Percentiles rank a stretch among this genome's conserved stretches.
Evolutionary conservation across 2,329 filamentous ascomycete genomes (phyloP).

Genomic region (Meredithiella fracta): DNA sequence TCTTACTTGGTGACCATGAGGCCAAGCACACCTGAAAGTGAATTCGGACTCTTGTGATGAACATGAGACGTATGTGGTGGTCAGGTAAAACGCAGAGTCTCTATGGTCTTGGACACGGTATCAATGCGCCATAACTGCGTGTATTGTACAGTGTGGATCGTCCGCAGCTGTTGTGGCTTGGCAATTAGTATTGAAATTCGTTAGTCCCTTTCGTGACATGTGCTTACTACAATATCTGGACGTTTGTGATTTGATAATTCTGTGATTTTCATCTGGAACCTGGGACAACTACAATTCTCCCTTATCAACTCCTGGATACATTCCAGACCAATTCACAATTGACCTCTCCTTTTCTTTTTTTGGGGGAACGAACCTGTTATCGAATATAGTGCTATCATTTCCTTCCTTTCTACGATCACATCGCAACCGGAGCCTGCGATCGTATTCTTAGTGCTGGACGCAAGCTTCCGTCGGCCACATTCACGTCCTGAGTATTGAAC

Average conservation of each 20-base stretch:
- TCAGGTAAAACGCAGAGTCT: neutral
- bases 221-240: no score
- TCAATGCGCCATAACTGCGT: neutral
- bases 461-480: neutral
- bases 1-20: no score
- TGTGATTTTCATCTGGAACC: neutral
- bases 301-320: neutral
- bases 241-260: neutral
- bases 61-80: neutral
- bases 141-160: no score
- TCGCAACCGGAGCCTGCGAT: neutral
- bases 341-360: neutral
- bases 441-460: neutral
- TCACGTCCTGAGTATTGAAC: neutral
- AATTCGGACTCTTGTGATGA: no score
- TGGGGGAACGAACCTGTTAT: neutral
- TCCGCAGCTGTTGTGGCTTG: neutral
- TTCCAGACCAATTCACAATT: neutral
- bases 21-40: no score
- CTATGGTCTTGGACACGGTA: neutral
- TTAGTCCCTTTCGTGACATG: neutral
- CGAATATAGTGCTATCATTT: neutral
- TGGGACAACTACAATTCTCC: neutral
- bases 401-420: neutral
- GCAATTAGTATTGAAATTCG: neutral